Conservation (phyloP, 169 alveolate genomes). For the Plasmodium falciparum region DNA sequence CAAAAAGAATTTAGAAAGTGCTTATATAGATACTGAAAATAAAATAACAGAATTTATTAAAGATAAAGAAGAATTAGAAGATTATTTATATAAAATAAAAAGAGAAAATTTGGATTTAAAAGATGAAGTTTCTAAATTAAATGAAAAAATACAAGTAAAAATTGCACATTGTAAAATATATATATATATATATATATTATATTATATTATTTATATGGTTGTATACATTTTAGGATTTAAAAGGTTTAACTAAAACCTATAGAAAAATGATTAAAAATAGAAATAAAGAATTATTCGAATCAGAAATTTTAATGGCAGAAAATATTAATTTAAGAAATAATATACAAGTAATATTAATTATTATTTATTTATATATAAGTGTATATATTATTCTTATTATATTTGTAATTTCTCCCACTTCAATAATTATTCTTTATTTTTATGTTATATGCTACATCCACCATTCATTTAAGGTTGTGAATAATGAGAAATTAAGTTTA, state of each 20-base stretch:
- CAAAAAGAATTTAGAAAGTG: slow-evolving; percentile 56
- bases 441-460: neutral
- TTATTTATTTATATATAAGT: neutral
- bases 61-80: slow-evolving; percentile 56
- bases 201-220: neutral
- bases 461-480: slow-evolving; percentile 6
- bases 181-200: neutral
- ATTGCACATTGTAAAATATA: neutral
- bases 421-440: neutral
- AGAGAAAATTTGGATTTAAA: slow-evolving; percentile 40
- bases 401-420: neutral
- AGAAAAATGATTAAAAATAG: slow-evolving; percentile 58
- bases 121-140: slow-evolving; percentile 43
- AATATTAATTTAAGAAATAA: slow-evolving; percentile 47
- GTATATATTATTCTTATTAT: neutral
- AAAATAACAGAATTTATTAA: slow-evolving; percentile 22
- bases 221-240: slow-evolving; percentile 33
- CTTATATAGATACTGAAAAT: slow-evolving; percentile 60
- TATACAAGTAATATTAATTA: slow-evolving; percentile 21
- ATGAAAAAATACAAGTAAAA: slow-evolving; percentile 70
- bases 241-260: slow-evolving; percentile 42
- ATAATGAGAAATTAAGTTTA: slow-evolving; percentile 33
- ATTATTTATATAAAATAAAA: slow-evolving; percentile 28
- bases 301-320: slow-evolving; percentile 36
- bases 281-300: slow-evolving; percentile 46